A percentile compares a stretch with the other conserved stretches of the same genome.
phyloP scores from a whole-genome alignment of 1,139 yeast species.

The Blastobotrys capitulatus region DNA sequence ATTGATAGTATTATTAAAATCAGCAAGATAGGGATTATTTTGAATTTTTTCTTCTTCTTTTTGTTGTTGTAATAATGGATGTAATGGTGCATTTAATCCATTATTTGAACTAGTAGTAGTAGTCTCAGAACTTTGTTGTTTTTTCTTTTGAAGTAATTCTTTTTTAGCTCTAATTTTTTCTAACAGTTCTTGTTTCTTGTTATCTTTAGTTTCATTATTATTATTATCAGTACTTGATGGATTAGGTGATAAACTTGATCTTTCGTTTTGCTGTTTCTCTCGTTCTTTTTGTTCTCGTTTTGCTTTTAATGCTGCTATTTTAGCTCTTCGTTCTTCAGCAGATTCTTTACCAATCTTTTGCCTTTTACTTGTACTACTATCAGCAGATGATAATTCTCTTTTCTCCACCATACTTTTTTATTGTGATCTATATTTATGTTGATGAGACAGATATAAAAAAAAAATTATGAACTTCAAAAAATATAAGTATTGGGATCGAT shows the following conservation, averaged over 20 bases:
- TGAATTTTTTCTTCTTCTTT: neutral
- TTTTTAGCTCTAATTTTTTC: conserved; percentile 1
- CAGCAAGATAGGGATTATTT: conserved; percentile 55
- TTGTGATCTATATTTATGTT: no score
- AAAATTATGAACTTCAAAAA: no score
- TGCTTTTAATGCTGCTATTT: conserved; percentile 1
- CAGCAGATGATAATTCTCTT: neutral
- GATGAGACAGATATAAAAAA: no score
- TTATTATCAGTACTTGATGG: neutral
- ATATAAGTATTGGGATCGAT: no score
- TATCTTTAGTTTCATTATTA: neutral
- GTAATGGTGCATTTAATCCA: conserved; percentile 46
- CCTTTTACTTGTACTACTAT: neutral
- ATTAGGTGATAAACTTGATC: neutral
- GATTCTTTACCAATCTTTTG: neutral
- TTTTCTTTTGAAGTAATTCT: neutral
- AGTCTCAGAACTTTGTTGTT: neutral
- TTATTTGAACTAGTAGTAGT: neutral
- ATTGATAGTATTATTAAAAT: neutral
- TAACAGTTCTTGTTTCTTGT: conserved; percentile 1
- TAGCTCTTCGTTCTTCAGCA: conserved; percentile 3
- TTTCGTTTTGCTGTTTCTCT: no score
- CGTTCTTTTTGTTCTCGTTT: neutral
- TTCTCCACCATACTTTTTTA: no score
- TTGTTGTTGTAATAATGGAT: conserved; percentile 45